These are phyloP conservation scores for Cyclotella cryptica DNA, from an alignment of 108 stramenopile species.

Conservation along the genomic window DNA sequence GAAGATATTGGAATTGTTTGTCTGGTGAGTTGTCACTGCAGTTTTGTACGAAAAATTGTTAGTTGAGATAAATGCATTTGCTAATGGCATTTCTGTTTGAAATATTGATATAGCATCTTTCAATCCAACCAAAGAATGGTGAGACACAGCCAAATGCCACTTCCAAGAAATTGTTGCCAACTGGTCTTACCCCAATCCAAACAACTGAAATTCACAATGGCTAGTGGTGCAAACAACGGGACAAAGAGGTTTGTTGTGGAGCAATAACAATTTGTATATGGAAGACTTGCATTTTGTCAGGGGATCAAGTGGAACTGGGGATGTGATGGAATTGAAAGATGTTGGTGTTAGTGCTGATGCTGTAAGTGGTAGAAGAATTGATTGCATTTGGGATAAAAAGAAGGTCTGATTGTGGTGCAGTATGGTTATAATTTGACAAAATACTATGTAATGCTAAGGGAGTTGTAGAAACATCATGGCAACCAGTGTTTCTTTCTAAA, in stretches of 20 bases:
- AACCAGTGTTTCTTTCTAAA: too few species aligned
- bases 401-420: constrained; percentile 19
- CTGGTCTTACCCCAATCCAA: constrained; percentile 36
- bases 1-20: constrained; percentile 46
- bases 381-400: constrained; percentile 29
- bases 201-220: neutral
- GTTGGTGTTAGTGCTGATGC: constrained; percentile 18
- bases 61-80: too few species aligned
- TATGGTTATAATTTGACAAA: neutral
- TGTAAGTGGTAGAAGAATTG: constrained; percentile 4
- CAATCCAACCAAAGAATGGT: constrained; percentile 53
- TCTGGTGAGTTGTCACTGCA: constrained; percentile 23
- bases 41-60: too few species aligned
- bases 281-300: constrained; percentile 42
- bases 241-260: constrained; percentile 31
- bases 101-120: neutral
- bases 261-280: constrained; percentile 22
- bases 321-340: constrained; percentile 33
- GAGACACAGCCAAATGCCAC: constrained; percentile 67
- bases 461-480: too few species aligned
- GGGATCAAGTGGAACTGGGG: constrained; percentile 12
- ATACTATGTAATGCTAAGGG: neutral
- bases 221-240: neutral
- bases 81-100: neutral
- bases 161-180: constrained; percentile 69